Percentiles rank a stretch among this genome's conserved stretches.
Evolutionary conservation across 768 basidiomycete genomes (phyloP).

Genomic region (Tremella yokohamensis): DNA sequence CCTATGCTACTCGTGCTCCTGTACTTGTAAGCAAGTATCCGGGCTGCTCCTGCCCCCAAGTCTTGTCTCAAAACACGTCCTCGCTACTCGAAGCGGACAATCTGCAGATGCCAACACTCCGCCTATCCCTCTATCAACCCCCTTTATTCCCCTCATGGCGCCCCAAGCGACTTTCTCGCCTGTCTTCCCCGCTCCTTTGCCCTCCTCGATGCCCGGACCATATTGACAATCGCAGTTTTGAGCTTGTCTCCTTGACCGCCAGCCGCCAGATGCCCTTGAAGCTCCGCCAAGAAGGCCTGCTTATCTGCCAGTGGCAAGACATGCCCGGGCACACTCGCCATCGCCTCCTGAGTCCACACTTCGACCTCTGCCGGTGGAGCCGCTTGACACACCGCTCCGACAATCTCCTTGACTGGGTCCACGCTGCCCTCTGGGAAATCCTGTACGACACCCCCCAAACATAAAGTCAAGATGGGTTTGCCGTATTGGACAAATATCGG

Average conservation of each 20-base stretch:
- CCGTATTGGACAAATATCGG: conserved; percentile 56
- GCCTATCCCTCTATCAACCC: too few species aligned
- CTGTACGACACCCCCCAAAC: conserved; percentile 74
- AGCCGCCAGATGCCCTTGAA: conserved; percentile 54
- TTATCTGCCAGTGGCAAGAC: conserved; percentile 65
- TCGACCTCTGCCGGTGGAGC: conserved; percentile 62
- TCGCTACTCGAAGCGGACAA: too few species aligned
- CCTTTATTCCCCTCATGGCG: too few species aligned
- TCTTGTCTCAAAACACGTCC: too few species aligned
- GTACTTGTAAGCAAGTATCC: too few species aligned
- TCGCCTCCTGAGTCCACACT: conserved; percentile 66
- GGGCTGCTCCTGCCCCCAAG: too few species aligned
- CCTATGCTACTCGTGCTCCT: too few species aligned
- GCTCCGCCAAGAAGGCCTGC: conserved; percentile 67
- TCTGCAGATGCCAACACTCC: too few species aligned
- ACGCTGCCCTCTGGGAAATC: conserved; percentile 84
- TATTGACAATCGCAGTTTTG: conserved; percentile 30
- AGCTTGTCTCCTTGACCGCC: conserved; percentile 17
- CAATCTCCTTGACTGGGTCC: conserved; percentile 69
- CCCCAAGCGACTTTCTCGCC: conserved; percentile 35
- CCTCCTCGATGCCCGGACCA: conserved; percentile 37
- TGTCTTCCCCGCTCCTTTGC: conserved; percentile 42
- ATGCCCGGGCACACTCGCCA: conserved; percentile 66
- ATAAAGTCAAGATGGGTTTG: conserved; percentile 62
- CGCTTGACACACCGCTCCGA: conserved; percentile 59